Evolutionary conservation across 1,284 basidiomycete species (phyloP), one percentile per base, ranked within the genome.

Genomic region (Porodaedalea pini): DNA sequence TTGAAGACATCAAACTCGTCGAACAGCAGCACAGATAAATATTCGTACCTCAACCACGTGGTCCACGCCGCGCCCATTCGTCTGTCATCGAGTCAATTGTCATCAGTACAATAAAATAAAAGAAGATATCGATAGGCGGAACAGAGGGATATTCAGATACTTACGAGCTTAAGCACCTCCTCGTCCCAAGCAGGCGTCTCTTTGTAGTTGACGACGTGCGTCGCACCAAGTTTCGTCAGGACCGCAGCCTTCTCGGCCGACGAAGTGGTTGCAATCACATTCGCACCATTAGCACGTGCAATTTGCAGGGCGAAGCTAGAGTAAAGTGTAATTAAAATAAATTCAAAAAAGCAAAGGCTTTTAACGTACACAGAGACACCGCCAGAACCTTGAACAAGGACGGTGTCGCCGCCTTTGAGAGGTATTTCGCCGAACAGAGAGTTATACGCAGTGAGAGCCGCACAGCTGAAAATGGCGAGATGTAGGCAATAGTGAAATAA

Each of bases 181-280:
- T 79, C 68, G 25, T 80, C 77, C 83, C 82, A 86, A 41, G 84
- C 68, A 0, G 78, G 77, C 8, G 69, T 75, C 48, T 65, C 76
- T 43, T 73, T 78, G 67, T 86, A 86, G 67, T 87, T 85, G 68
- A 85, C 78, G 5, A 76, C 55, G 58, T 81, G 71, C 6, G 76
- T 73, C 1, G 76, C 81, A 1, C 80, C 81, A 11, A 82, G 70
- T 56, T 73, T 70, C 55, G 70, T 70, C 0, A 73, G 78, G 10
- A 75, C 51, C 59, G 77, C 71, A 6, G 82, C 71, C 67, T 87
- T 87, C 36, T 79, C 75, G 61, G 84, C 80, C 0, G 81, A 82
- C 0, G 82, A 83, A 0, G 81, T 84, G 0, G 81, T 85, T 21
- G 75, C 73, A 57, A 88, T 83, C 19, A 81, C 80, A 3, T 68